These are phyloP conservation scores for Brettanomyces anomalus DNA, from an alignment of 805 yeast species.

Conservation along the genomic window DNA sequence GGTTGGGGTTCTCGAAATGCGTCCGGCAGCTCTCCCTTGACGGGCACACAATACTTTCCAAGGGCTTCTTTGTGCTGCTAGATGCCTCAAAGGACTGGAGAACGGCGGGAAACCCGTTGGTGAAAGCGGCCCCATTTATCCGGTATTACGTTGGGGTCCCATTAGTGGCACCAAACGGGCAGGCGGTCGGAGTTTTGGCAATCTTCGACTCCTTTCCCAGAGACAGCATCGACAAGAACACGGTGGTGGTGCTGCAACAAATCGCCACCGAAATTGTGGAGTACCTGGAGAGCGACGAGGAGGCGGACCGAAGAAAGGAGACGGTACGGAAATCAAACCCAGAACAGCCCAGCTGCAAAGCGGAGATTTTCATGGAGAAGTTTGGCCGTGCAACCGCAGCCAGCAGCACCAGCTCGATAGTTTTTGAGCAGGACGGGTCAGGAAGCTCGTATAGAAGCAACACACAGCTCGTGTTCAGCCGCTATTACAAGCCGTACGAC, in stretches of 20 bases:
- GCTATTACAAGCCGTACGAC: slow-evolving; percentile 20
- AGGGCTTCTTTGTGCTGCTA: slow-evolving; percentile 41
- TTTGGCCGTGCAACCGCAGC: slow-evolving; percentile 52
- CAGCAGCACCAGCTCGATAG: slow-evolving; percentile 24
- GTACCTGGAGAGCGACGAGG: slow-evolving; percentile 20
- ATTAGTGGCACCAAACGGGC: slow-evolving; percentile 29
- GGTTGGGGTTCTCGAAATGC: slow-evolving; percentile 39
- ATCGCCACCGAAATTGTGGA: slow-evolving; percentile 34
- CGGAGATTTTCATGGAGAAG: slow-evolving; percentile 15
- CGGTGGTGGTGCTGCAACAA: slow-evolving; percentile 28
- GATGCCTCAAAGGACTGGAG: slow-evolving; percentile 72
- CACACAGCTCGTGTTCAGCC: slow-evolving; percentile 34
- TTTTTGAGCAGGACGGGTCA: slow-evolving; percentile 57
- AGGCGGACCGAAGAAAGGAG: neutral
- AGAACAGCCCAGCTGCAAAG: neutral
- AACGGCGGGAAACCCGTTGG: slow-evolving; percentile 51
- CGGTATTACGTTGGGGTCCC: slow-evolving; percentile 63
- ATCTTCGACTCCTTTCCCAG: slow-evolving; percentile 44
- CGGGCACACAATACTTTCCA: slow-evolving; percentile 57
- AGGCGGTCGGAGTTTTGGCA: slow-evolving; percentile 48
- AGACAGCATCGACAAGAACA: slow-evolving; percentile 26
- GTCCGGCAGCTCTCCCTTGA: slow-evolving; percentile 55
- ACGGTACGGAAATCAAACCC: neutral
- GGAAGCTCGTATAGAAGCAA: slow-evolving; percentile 52
- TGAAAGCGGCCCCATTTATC: slow-evolving; percentile 50